Base-by-base conservation (phyloP, 2,329 filamentous ascomycete species). In the Epichloe hybrida region DNA sequence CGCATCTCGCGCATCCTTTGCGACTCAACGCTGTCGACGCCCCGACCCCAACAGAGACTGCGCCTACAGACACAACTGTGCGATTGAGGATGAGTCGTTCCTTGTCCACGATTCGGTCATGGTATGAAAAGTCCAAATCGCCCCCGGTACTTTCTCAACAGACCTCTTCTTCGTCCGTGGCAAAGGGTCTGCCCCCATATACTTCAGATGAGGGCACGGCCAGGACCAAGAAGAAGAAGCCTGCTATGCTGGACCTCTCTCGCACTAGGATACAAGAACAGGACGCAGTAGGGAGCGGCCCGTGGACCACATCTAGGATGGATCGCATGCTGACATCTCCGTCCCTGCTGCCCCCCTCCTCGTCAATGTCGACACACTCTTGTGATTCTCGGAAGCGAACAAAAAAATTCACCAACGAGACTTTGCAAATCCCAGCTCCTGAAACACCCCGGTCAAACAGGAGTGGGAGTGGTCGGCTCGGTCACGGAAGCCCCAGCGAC, bases 111-210 rank as follows among this genome's bases (percentile, higher is more conserved):
- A 71, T 79, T 52, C 67, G 67, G 35, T 77, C 76, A 1, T 77
- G 73, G 62, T 80, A 80, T 61, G 76, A 80, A 62, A 74, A 75
- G 58, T 61, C 72, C 5, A 77, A 76, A 57, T 68, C 76, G 46
- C 75, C 76, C 11, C 67, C 80, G 5, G 69, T 74, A n/a, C 72
- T 79, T 53, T 78, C 76, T 1, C 77, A 79, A 57, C 77, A 80
- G 59, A 79, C 77, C 0, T 79, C 76, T 0, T 73, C 69, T 42
- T 78, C 76, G 1, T 73, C 76, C 53, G 80, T 80, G 71, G 75
- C 76, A 21, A 79, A 76, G 56, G 76, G 75, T 60, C 73, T 5
- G 74, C 76, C 76, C 0, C 59, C 66, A 43, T 78, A 78, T 56
- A 66, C 71, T 39, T 37, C 74, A 50, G 70, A 74, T 56, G 56